These are phyloP conservation scores for Vitis rotundifolia DNA, from an alignment of 164 flowering plant species.

Conservation along the genomic window DNA sequence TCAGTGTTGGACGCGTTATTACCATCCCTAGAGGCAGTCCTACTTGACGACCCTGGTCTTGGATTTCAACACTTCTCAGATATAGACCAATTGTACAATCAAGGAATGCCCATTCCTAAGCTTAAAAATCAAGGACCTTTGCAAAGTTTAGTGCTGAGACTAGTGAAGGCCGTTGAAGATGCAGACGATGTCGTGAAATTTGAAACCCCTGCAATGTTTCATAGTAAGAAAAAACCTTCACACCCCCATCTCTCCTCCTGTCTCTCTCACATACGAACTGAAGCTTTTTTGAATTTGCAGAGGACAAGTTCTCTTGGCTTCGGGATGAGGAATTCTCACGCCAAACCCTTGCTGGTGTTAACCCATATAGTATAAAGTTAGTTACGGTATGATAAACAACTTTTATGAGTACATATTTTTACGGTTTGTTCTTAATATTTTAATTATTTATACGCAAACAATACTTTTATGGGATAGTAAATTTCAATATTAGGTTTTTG, in stretches of 20 bases:
- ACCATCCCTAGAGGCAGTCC: constrained; percentile 16
- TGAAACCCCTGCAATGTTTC: constrained; percentile 26
- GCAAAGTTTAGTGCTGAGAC: constrained; percentile 13
- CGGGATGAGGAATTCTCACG: constrained; percentile 48
- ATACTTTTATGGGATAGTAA: no score
- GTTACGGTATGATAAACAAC: constrained; percentile 35
- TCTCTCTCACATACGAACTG: neutral
- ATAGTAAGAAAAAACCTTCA: constrained; percentile 9
- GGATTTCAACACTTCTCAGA: constrained; percentile 38
- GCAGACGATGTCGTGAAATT: constrained; percentile 28
- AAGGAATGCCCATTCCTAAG: constrained; percentile 20
- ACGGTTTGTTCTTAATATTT: no score
- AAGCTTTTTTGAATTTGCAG: constrained; percentile 21
- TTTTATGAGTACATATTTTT: no score
- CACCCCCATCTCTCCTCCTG: neutral
- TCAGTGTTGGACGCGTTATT: constrained; percentile 26
- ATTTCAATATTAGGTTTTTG: no score
- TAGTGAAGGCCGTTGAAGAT: constrained; percentile 14
- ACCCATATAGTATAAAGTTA: constrained; percentile 41
- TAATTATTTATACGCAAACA: no score
- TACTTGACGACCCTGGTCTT: constrained; percentile 1
- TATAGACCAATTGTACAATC: constrained; percentile 32
- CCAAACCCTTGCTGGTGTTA: constrained; percentile 56
- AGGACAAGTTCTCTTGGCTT: constrained; percentile 50
- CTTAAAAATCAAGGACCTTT: neutral